Conservation (phyloP, 331 rosid species). For the Ulmus americana region DNA sequence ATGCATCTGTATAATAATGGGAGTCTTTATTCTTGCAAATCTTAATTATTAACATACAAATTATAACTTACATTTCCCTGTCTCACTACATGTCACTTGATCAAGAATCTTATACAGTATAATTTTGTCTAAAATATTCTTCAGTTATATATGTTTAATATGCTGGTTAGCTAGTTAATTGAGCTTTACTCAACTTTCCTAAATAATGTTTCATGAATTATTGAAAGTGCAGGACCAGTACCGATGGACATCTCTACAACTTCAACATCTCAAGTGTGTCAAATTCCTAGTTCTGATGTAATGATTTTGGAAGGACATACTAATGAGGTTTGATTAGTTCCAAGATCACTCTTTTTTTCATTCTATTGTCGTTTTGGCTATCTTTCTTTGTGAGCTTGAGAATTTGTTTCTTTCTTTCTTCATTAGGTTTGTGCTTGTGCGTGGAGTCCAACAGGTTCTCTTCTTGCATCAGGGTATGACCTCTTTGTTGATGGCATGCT, state of each 20-base stretch:
- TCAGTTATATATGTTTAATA: too few relatives aligned
- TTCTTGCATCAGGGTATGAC: constrained; percentile 91
- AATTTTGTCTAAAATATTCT: too few relatives aligned
- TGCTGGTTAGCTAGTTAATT: too few relatives aligned
- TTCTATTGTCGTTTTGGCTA: background rate
- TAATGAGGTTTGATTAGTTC: constrained; percentile 62
- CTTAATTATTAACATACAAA: too few relatives aligned
- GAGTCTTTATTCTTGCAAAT: too few relatives aligned
- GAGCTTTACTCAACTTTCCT: too few relatives aligned
- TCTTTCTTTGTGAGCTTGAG: constrained; percentile 8
- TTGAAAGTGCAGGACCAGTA: constrained; percentile 45
- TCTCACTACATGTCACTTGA: too few relatives aligned
- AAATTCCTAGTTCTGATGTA: constrained; percentile 76
- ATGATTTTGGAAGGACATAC: constrained; percentile 90
- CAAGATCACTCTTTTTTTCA: background rate
- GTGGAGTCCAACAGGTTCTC: constrained; percentile 91
- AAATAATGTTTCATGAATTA: background rate
- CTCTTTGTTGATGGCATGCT: constrained; percentile 11
- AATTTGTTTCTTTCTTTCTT: constrained; percentile 23
- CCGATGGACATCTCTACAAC: constrained; percentile 67
- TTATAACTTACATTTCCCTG: too few relatives aligned
- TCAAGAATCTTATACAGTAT: too few relatives aligned
- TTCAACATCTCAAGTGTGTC: constrained; percentile 49
- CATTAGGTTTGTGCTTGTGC: constrained; percentile 94
- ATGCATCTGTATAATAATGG: too few relatives aligned